phyloP scores from a whole-genome alignment of 805 yeast species.

The Metschnikowia reukaufii region DNA sequence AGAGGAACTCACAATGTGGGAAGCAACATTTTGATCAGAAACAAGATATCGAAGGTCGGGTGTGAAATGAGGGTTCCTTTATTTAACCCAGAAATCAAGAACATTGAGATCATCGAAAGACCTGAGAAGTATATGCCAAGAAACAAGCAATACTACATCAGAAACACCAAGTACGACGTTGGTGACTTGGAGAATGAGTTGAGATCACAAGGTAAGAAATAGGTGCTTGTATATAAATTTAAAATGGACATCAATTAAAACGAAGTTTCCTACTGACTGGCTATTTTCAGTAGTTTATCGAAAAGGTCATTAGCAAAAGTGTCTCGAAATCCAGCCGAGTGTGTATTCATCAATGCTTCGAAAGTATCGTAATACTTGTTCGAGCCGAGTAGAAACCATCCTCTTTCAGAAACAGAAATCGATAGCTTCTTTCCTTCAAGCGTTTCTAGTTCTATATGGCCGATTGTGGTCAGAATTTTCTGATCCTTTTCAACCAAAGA shows the following conservation, averaged over 20 bases:
- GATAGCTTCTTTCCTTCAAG: slow-evolving; percentile 9
- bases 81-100: slow-evolving; percentile 73
- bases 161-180: slow-evolving; percentile 68
- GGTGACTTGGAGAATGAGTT: slow-evolving; percentile 57
- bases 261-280: background rate
- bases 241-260: slow-evolving; percentile 2
- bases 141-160: slow-evolving; percentile 87
- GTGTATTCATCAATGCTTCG: slow-evolving; percentile 18
- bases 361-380: slow-evolving; percentile 15
- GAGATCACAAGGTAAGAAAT: slow-evolving; percentile 19
- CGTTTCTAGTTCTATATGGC: slow-evolving; percentile 11
- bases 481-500: background rate
- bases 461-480: background rate
- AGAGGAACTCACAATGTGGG: slow-evolving; percentile 61
- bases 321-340: slow-evolving; percentile 16
- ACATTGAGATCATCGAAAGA: slow-evolving; percentile 75
- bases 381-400: slow-evolving; percentile 15
- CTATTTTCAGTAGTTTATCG: slow-evolving; percentile 12
- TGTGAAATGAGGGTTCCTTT: slow-evolving; percentile 81
- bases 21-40: slow-evolving; percentile 77
- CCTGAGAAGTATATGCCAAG: slow-evolving; percentile 70
- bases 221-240: slow-evolving; percentile 7
- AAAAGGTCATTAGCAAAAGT: slow-evolving; percentile 16
- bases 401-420: slow-evolving; percentile 11
- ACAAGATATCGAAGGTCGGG: slow-evolving; percentile 78